phyloP scores from a whole-genome alignment of 2,329 filamentous ascomycete genomes.

The Cercospora sp. region DNA sequence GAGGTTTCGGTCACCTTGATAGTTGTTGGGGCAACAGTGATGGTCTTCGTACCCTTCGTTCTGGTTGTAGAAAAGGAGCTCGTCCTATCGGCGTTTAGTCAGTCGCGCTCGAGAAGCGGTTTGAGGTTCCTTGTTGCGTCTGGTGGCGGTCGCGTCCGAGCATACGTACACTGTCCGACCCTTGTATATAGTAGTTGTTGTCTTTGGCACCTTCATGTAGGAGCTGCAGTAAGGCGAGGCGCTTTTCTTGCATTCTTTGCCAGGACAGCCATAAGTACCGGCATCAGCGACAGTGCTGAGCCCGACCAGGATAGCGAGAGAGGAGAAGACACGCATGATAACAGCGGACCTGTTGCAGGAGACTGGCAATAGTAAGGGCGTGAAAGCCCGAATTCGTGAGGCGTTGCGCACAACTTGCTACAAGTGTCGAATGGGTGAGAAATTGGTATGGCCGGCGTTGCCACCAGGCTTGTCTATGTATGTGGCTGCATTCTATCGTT shows the following conservation, averaged over 20 bases:
- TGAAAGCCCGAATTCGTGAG: not conserved
- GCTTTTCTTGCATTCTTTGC: conserved; percentile 7
- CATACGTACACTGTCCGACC: not conserved
- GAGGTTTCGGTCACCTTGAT: not conserved
- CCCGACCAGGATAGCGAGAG: not conserved
- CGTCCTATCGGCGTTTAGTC: not conserved
- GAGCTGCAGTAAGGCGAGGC: conserved; percentile 11
- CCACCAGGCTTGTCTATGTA: not conserved
- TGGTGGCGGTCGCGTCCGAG: too few relatives aligned
- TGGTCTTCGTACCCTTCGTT: not conserved
- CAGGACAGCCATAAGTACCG: conserved; percentile 4
- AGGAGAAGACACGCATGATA: not conserved
- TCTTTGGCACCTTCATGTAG: conserved; percentile 9
- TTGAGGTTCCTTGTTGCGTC: not conserved
- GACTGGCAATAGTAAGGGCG: not conserved
- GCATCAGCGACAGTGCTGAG: conserved; percentile 7
- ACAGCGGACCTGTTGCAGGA: not conserved
- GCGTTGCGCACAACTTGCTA: not conserved
- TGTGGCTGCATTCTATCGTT: not conserved
- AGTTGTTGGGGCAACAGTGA: not conserved
- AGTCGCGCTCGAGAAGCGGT: not conserved
- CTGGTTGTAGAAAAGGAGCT: not conserved
- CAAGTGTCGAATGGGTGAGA: not conserved
- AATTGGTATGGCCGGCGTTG: not conserved
- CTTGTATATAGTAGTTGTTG: not conserved